Base-by-base conservation (phyloP, 164 flowering plant species). In the Vitis rotundifolia region DNA sequence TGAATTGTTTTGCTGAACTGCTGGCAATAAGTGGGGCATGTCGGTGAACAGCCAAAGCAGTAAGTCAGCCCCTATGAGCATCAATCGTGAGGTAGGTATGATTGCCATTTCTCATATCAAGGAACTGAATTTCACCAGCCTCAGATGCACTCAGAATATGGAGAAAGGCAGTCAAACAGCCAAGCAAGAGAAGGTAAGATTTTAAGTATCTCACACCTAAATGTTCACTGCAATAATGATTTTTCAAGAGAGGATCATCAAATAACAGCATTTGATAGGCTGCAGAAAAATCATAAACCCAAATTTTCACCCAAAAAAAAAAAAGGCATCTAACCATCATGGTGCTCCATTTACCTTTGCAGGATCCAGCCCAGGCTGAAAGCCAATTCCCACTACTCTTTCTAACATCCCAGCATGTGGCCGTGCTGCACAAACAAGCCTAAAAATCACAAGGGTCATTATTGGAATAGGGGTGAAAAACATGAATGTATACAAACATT, bases 11-110 rank as follows among this genome's bases (percentile, higher is more conserved):
- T 3, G 97, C 97, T 1, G 99, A 91, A 47, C 99, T 95, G 77
- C 97, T 90, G 7, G 99, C 99, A 64, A 96, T 83, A 26, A 96
- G 74, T 7, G 98, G 97, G 64, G 98, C 97, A 81, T 95, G 97
- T 26, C 93, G 87, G 67, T 96, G 99, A 69, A 96, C 78, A 37
- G 97, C 95, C 75, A 96, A 75, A 16, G 99, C 91, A 52, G 98
- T 86, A 5, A 96, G 93, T 7, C 95, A 92, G 37, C 98, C 97
- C 74, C 97, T 76, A 69, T 92, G 94, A 51, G 98, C 94, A 63
- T 89, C 84, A 48, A 91, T 88, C 3, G 94, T 84, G n/a, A 87
- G 86, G 75, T 91, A 93, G 22, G 91, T 57, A 26, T 77, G 82
- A 49, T 68, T 70, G 6, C 55, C 48, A 58, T 74, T 83, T 87